Conservation (phyloP, 2,329 filamentous ascomycete genomes). For the Diaporthe vexans region DNA sequence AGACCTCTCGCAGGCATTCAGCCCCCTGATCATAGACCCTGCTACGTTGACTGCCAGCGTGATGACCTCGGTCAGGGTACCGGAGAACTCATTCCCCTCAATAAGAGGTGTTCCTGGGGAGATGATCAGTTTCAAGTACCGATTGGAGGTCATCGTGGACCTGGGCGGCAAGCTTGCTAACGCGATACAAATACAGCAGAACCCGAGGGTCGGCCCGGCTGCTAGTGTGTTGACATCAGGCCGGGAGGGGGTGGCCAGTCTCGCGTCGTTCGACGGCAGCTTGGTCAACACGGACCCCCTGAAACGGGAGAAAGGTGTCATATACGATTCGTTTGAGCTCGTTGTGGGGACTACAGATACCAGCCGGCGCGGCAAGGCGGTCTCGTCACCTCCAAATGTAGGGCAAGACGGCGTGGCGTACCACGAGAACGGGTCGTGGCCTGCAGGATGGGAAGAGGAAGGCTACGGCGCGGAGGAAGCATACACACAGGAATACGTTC, state of each 20-base stretch:
- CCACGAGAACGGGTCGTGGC: slow-evolving; percentile 45
- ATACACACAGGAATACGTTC: slow-evolving; percentile 42
- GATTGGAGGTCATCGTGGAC: slow-evolving; percentile 92
- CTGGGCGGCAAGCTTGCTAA: slow-evolving; percentile 87
- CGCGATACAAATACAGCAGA: slow-evolving; percentile 76
- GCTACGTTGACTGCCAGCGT: slow-evolving; percentile 82
- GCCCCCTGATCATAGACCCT: slow-evolving; percentile 90
- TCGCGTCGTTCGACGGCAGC: slow-evolving; percentile 64
- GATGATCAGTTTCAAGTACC: slow-evolving; percentile 96
- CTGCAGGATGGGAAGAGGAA: slow-evolving; percentile 41
- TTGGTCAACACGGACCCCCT: slow-evolving; percentile 91
- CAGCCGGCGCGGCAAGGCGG: slow-evolving; percentile 61
- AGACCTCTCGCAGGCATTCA: slow-evolving; percentile 89
- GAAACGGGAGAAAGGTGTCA: slow-evolving; percentile 90
- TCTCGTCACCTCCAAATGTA: slow-evolving; percentile 45
- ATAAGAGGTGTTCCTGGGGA: slow-evolving; percentile 90
- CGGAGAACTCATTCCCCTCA: slow-evolving; percentile 92
- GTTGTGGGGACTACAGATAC: slow-evolving; percentile 90
- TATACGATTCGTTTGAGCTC: slow-evolving; percentile 87
- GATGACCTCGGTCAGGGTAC: slow-evolving; percentile 86
- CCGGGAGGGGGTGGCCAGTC: slow-evolving; percentile 44
- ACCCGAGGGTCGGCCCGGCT: slow-evolving; percentile 58
- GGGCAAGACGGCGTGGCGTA: slow-evolving; percentile 43
- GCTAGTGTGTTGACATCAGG: slow-evolving; percentile 46
- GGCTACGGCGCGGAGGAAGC: slow-evolving; percentile 40